Evolutionary conservation across 2,329 filamentous ascomycete species (phyloP), one percentile per base, ranked within the genome.

Genomic region (Sclerotinia borealis): DNA sequence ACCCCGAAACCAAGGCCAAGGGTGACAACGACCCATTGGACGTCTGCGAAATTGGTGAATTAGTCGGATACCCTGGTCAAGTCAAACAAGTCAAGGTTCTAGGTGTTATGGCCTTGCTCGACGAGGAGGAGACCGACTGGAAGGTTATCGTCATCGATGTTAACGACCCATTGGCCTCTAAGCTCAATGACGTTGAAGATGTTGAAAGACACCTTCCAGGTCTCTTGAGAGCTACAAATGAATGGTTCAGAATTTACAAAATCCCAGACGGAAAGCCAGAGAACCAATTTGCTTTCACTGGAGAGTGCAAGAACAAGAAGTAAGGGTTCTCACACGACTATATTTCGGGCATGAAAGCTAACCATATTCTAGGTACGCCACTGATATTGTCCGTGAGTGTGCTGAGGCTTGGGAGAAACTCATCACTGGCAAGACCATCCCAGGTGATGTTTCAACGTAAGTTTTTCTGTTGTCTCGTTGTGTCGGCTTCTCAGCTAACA

Each of bases 201-300:
- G 95, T 99, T 72, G 95, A 99, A 86, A 89, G 93, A 76, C 95
- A 98, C 83, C 88, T 99, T 64, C 95, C 95, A 66, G 95, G 95
- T 73, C 91, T 99, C 65, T 86, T 99, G 78, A 90, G 95, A 72
- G 95, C 95, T 76, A 98, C 93, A 77, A 99, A 99, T 77, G 95
- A 99, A 85, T 99, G 95, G 95, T 99, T 99, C 92, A 92, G 95
- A 79, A 99, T 99, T 87, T 99, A 99, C 90, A 99, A 99, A 86
- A 99, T 99, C 81, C 95, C 95, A 77, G 95, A 99, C 77, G 95
- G 95, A 85, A 99, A 99, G 92, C 93, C 93, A 74, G 95, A 99
- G 90, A 99, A 99, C 88, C 95, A 98, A 83, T 99, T 99, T 77
- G 95, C 95, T 75, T 99, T 99, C 85, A 97, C 93, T 65, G 95